Percentiles rank a stretch among this genome's conserved stretches.
Conservation (phyloP, 1,284 basidiomycete species). For the Leccinum solheimii region DNA sequence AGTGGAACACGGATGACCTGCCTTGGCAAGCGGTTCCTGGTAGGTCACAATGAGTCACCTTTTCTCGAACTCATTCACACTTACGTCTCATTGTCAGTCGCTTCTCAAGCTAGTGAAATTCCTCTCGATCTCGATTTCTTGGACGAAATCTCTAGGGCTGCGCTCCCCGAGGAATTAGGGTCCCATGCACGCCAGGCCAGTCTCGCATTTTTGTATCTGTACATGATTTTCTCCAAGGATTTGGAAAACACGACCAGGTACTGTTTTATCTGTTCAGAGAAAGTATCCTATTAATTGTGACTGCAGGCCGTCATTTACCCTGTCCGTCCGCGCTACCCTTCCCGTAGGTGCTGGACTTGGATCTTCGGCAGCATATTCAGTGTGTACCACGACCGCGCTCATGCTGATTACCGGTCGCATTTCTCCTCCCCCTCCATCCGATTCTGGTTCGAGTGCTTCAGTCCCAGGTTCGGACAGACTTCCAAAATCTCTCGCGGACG, state of each 20-base stretch:
- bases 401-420: constrained; percentile 73
- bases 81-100: constrained; percentile 30
- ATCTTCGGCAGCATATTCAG: constrained; percentile 94
- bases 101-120: constrained; percentile 44
- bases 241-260: constrained; percentile 53
- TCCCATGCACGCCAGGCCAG: constrained; percentile 66
- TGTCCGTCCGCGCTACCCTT: constrained; percentile 87
- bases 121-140: constrained; percentile 72
- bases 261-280: constrained; percentile 20
- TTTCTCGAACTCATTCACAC: not conserved
- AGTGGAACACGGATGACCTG: constrained; percentile 81
- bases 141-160: constrained; percentile 60
- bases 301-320: constrained; percentile 69
- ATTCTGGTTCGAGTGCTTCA: constrained; percentile 9
- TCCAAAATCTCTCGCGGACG: constrained; percentile 54
- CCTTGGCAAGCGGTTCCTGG: constrained; percentile 82
- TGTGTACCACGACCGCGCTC: constrained; percentile 81
- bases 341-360: constrained; percentile 99
- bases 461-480: constrained; percentile 37
- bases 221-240: constrained; percentile 69
- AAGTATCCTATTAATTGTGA: not conserved
- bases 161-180: constrained; percentile 46
- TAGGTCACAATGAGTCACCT: constrained; percentile 26
- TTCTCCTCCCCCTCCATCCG: constrained; percentile 44
- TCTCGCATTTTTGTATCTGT: constrained; percentile 91